Conservation (phyloP, 2,329 filamentous ascomycete species). For the Diaporthe amygdali region DNA sequence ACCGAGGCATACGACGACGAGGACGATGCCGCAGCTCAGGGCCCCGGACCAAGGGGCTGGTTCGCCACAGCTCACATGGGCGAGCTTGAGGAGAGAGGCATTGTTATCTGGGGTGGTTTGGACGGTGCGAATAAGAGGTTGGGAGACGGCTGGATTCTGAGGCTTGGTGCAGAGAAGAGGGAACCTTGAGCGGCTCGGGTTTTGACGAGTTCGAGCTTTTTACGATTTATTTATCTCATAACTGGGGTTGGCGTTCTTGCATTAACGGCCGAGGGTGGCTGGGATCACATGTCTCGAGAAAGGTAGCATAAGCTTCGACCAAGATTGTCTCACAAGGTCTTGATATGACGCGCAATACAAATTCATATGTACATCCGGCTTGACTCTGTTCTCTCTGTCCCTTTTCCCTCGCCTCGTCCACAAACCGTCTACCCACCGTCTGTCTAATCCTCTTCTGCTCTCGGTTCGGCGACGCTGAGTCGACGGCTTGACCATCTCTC, state of each 20-base stretch:
- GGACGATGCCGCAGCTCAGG: constrained; percentile 46
- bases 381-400: constrained; percentile 4
- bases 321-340: constrained; percentile 14
- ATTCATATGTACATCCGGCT: constrained; percentile 27
- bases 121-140: constrained; percentile 55
- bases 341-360: constrained; percentile 7
- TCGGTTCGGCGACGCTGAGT: background rate
- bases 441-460: background rate
- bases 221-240: background rate
- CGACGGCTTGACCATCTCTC: background rate
- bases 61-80: constrained; percentile 61
- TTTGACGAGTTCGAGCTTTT: background rate
- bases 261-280: background rate
- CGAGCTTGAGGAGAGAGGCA: constrained; percentile 63
- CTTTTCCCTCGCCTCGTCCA: background rate
- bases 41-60: constrained; percentile 62
- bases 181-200: constrained; percentile 4
- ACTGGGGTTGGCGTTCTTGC: constrained; percentile 2
- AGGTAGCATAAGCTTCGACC: background rate
- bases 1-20: constrained; percentile 57
- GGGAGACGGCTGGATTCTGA: constrained; percentile 69
- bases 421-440: background rate
- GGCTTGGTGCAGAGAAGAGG: constrained; percentile 45
- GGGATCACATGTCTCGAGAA: background rate
- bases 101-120: constrained; percentile 67